Percentiles rank a stretch among this genome's conserved stretches.
Evolutionary conservation across 75 land plant genomes (phyloP).

Genomic region (Adiantum capillusveneris): DNA sequence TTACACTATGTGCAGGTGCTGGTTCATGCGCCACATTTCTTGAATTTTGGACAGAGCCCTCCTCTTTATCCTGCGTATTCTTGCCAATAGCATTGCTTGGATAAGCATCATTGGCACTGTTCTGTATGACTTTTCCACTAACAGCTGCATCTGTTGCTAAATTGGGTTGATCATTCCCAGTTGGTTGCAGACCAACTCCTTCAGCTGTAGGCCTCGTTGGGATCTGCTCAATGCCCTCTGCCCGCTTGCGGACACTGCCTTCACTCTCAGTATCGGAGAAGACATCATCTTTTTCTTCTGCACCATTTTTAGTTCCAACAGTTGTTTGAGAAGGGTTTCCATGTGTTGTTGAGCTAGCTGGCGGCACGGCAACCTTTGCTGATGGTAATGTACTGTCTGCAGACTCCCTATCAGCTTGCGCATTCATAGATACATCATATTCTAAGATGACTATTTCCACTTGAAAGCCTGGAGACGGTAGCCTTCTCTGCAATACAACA

Average conservation of each 20-base stretch:
- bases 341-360: constrained; percentile 2
- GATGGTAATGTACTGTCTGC: not conserved
- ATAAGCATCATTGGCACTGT: not conserved
- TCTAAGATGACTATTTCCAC: constrained; percentile 85
- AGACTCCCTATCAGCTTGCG: constrained; percentile 20
- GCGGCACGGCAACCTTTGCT: not conserved
- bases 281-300: constrained; percentile 63
- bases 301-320: constrained; percentile 17
- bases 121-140: not conserved
- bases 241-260: constrained; percentile 12
- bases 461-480: constrained; percentile 97
- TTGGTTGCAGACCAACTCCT: too few relatives aligned
- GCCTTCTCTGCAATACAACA: constrained; percentile 65
- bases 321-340: not conserved
- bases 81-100: not conserved
- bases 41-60: not conserved
- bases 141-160: not conserved
- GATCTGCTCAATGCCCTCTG: not conserved
- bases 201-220: too few relatives aligned
- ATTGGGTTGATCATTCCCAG: not conserved
- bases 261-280: constrained; percentile 77
- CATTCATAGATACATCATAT: constrained; percentile 43
- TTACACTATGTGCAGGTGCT: constrained; percentile 5
- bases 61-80: not conserved
- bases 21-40: not conserved